Base-by-base conservation (phyloP, 148 eudicot genomes). In the Fallopia convolvulus region DNA sequence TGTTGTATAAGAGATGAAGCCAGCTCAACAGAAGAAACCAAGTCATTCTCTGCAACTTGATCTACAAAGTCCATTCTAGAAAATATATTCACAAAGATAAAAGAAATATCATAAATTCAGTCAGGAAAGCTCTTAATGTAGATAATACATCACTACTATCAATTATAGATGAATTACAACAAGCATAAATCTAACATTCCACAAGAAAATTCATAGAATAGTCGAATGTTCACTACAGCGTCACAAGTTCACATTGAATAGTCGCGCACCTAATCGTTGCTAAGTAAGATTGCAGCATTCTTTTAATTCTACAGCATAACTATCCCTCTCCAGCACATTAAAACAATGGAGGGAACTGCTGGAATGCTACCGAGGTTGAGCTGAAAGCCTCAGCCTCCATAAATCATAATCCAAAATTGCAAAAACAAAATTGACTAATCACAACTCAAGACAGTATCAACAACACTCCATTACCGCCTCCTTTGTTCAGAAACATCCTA, bases 1-100 rank as follows among this genome's bases (percentile, higher is more conserved):
- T 87, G 88, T 72, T 84, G 83, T 56, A 87, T 75, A 42, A 89
- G 82, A 70, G 84, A 78, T 74, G 86, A 40, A 10, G 84, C 52
- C 71, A 76, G 20, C 78, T 83, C 88, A 58, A 76, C 49, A 26
- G 76, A 70, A 56, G 86, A 55, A 9, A 83, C 49, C 70, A 76
- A 50, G 73, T 77, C 56, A 44, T 44, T 44, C 47, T 44, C 47
- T 44, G 47, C 47, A 44, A 44, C 47, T 8, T 44, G 47, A 14
- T 52, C 56, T 52, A 52, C 56, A 52, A 18, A 7, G 2, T 5
- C 56, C 56, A 52, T 52, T 52, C 56, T 52, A 52, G 56, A 52
- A 17, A 20, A 52, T 1, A 52, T 50, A 50, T 52, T 4, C 56
- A 52, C 56, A 52, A 3, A 52, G 20, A 52, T 17, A 14, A n/a